phyloP scores from a whole-genome alignment of 176 grass and related monocot genomes.

The Oryza coarctata region DNA sequence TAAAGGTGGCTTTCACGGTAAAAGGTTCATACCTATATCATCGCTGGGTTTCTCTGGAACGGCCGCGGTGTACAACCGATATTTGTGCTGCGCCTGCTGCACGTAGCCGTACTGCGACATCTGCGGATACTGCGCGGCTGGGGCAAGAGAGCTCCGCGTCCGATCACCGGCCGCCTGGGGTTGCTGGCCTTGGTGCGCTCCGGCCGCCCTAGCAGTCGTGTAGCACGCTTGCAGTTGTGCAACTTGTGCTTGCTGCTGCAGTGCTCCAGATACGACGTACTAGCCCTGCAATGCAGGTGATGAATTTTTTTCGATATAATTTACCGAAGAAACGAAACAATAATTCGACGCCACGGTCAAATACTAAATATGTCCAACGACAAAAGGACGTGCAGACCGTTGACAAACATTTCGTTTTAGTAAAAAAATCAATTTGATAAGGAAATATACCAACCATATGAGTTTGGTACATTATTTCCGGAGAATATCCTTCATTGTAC shows the following conservation, averaged over 20 bases:
- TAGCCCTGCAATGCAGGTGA: background rate
- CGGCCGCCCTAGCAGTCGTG: background rate
- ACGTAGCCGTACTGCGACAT: background rate
- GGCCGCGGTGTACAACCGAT: background rate
- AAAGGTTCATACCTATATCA: background rate
- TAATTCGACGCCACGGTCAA: background rate
- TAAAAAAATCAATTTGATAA: background rate
- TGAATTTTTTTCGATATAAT: background rate
- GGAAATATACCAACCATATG: conserved; percentile 39
- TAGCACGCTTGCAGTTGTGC: background rate
- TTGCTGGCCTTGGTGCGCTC: background rate
- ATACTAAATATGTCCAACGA: background rate
- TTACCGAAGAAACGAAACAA: background rate
- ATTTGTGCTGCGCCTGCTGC: background rate
- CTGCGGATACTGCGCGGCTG: background rate
- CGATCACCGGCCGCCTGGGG: background rate
- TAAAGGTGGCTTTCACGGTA: too few species aligned
- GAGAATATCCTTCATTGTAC: conserved; percentile 46
- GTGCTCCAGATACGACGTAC: background rate
- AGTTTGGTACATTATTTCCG: conserved; percentile 53
- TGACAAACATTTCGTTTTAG: background rate
- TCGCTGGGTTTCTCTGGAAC: background rate
- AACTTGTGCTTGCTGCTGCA: background rate
- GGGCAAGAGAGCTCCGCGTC: background rate
- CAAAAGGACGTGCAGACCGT: background rate